Conservation (phyloP, 164 flowering plant species). For the Platanus orientalis region DNA sequence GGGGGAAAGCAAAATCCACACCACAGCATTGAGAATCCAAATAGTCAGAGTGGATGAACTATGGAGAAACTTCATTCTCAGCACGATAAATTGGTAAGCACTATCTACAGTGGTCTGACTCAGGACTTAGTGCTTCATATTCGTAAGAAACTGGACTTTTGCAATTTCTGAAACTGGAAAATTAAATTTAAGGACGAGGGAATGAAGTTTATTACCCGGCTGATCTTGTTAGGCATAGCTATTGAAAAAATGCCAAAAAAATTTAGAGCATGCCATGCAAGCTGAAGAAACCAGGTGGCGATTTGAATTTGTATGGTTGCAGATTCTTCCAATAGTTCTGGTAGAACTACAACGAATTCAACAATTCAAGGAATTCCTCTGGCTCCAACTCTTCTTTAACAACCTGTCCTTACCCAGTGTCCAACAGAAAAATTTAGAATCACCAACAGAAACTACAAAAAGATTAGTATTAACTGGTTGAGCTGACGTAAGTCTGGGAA, state of each 20-base stretch:
- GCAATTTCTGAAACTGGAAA: not conserved
- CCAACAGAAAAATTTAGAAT: slow-evolving; percentile 3
- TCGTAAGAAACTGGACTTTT: not conserved
- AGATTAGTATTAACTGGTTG: not conserved
- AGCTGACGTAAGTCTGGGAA: not conserved
- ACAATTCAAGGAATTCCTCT: slow-evolving; percentile 23
- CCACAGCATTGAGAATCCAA: not conserved
- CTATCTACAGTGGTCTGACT: too few relatives aligned
- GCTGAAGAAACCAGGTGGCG: not conserved
- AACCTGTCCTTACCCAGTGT: slow-evolving; percentile 16
- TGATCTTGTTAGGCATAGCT: slow-evolving; percentile 16
- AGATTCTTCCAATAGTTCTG: slow-evolving; percentile 3
- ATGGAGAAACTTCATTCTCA: not conserved
- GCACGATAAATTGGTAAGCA: not conserved
- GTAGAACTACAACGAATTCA: slow-evolving; percentile 17
- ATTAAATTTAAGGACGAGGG: not conserved
- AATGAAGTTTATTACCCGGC: slow-evolving; percentile 15
- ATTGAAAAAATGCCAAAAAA: slow-evolving; percentile 8
- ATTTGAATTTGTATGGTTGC: not conserved
- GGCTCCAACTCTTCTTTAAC: slow-evolving; percentile 27
- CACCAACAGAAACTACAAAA: not conserved
- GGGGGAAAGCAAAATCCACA: not conserved
- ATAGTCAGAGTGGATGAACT: too few relatives aligned
- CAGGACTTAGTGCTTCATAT: not conserved
- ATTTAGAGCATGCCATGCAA: not conserved